phyloP scores from a whole-genome alignment of 176 grass and related monocot species.

The Lolium perenne region DNA sequence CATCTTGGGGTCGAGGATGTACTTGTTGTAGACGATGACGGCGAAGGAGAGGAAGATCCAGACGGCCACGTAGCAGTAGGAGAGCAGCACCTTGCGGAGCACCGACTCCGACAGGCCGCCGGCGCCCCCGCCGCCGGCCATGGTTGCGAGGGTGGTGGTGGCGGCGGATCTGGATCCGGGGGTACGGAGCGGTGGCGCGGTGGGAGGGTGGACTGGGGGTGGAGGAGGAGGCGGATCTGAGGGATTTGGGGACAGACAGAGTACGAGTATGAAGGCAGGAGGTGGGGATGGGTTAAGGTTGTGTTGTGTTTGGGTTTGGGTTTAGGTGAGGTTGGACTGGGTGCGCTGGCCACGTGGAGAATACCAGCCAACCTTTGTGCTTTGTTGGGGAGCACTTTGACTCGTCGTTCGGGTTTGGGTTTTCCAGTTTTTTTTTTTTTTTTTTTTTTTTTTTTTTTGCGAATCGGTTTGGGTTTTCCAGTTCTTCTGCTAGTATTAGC shows the following conservation, averaged over 20 bases:
- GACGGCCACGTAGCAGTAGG: conserved; percentile 77
- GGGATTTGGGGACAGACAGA: conserved; percentile 25
- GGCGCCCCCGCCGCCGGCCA: conserved; percentile 47
- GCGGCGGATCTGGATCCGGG: conserved; percentile 57
- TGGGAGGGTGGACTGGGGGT: background rate
- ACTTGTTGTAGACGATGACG: conserved; percentile 99
- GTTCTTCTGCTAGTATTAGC: background rate
- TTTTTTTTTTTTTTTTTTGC: too few relatives aligned
- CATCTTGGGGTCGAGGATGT: conserved; percentile 98
- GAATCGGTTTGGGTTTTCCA: background rate
- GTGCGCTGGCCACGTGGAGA: conserved; percentile 60
- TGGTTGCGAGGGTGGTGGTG: background rate
- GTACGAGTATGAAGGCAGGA: background rate
- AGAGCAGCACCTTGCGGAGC: conserved; percentile 76
- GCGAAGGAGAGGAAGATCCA: conserved; percentile 99
- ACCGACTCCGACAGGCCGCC: conserved; percentile 62
- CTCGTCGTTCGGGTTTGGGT: conserved; percentile 8
- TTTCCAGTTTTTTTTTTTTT: background rate
- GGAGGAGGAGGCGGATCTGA: conserved; percentile 44
- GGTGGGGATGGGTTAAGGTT: conserved; percentile 22
- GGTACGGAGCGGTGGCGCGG: background rate
- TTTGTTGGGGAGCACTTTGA: conserved; percentile 35
- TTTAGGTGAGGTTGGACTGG: conserved; percentile 46
- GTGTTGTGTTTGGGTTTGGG: background rate
- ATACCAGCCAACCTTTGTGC: background rate